phyloP scores from a whole-genome alignment of 2,329 filamentous ascomycete genomes.

The Apiospora kogelbergensis region DNA sequence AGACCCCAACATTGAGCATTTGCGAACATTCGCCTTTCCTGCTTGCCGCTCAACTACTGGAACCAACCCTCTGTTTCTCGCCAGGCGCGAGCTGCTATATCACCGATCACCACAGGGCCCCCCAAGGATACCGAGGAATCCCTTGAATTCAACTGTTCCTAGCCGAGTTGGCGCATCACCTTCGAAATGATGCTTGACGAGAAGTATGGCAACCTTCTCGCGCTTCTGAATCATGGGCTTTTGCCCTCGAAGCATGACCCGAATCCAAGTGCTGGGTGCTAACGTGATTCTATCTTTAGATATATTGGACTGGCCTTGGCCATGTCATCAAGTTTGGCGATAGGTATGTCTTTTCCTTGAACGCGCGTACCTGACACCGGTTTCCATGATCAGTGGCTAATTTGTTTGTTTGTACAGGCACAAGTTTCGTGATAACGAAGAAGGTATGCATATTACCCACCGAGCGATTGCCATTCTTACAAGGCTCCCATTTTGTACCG shows the following conservation, averaged over 20 bases:
- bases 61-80: slow-evolving; percentile 18
- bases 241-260: slow-evolving; percentile 2
- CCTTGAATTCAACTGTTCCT: not conserved
- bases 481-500: not conserved
- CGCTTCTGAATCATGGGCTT: not conserved
- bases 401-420: slow-evolving; percentile 53
- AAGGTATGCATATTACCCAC: slow-evolving; percentile 60
- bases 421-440: slow-evolving; percentile 98
- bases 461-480: not conserved
- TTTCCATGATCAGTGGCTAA: slow-evolving; percentile 15
- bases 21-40: not conserved
- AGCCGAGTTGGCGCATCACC: slow-evolving; percentile 13
- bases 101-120: slow-evolving; percentile 11
- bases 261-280: slow-evolving; percentile 23
- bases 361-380: not conserved
- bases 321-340: slow-evolving; percentile 72
- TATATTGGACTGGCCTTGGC: slow-evolving; percentile 76
- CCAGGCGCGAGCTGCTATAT: slow-evolving; percentile 28
- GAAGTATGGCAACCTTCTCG: slow-evolving; percentile 37
- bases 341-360: slow-evolving; percentile 54
- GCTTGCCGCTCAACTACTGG: not conserved
- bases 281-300: slow-evolving; percentile 44
- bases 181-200: slow-evolving; percentile 44
- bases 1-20: not conserved
- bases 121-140: slow-evolving; percentile 4